Conservation (phyloP, 805 yeast species). For the Ogataea corticis region DNA sequence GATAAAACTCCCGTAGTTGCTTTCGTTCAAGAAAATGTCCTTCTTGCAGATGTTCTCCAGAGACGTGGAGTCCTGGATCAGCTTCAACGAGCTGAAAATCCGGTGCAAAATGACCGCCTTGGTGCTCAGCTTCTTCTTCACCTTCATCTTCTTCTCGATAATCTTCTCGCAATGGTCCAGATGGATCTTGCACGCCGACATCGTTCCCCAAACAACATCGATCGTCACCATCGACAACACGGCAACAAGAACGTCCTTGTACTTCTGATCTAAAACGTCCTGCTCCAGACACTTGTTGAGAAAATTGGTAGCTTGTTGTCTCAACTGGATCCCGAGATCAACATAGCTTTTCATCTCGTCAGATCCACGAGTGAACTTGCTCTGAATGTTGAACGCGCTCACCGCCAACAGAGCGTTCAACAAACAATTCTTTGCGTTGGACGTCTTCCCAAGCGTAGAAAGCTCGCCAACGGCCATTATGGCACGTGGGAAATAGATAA, state of each 20-base stretch:
- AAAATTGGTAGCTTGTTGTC: slow-evolving; percentile 73
- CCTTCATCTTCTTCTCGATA: slow-evolving; percentile 65
- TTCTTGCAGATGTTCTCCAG: slow-evolving; percentile 36
- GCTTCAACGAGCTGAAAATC: slow-evolving; percentile 70
- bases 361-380: slow-evolving; percentile 67
- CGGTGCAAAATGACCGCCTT: slow-evolving; percentile 79
- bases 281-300: slow-evolving; percentile 57
- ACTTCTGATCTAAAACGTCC: slow-evolving; percentile 60
- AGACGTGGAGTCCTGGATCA: slow-evolving; percentile 77
- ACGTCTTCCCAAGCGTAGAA: slow-evolving; percentile 69
- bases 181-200: slow-evolving; percentile 80
- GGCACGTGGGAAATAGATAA: slow-evolving; percentile 83
- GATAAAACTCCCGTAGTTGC: slow-evolving; percentile 35
- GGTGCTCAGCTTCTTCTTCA: slow-evolving; percentile 64
- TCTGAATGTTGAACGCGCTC: slow-evolving; percentile 76
- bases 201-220: slow-evolving; percentile 88
- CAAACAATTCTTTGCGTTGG: slow-evolving; percentile 74
- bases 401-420: slow-evolving; percentile 80
- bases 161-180: slow-evolving; percentile 75
- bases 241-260: slow-evolving; percentile 82
- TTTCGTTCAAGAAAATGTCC: slow-evolving; percentile 38
- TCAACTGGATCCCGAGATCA: slow-evolving; percentile 69
- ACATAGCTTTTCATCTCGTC: slow-evolving; percentile 68
- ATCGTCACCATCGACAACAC: slow-evolving; percentile 84
- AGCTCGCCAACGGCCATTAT: slow-evolving; percentile 80